Conservation (phyloP, 2,329 filamentous ascomycete species). For the Paracamarosporium sp. region DNA sequence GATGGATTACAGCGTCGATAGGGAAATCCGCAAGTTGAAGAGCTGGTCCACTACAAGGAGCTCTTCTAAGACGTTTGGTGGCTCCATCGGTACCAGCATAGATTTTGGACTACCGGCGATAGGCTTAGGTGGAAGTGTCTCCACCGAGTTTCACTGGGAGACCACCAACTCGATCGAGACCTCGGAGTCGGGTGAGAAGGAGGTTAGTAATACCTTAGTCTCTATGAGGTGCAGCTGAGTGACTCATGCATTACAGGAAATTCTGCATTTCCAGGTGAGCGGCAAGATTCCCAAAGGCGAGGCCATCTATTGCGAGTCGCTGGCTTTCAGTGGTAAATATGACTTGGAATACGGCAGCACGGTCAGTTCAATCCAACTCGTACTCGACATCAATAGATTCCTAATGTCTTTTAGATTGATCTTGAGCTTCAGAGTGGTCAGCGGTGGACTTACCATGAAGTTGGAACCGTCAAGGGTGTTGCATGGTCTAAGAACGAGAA, state of each 20-base stretch:
- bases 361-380: background rate
- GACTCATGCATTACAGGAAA: background rate
- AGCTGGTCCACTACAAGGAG: slow-evolving; percentile 8
- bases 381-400: background rate
- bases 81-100: slow-evolving; percentile 5
- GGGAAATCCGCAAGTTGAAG: background rate
- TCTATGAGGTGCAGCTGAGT: background rate
- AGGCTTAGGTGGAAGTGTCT: slow-evolving; percentile 8
- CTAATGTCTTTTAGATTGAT: slow-evolving; percentile 3
- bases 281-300: slow-evolving; percentile 8
- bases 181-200: background rate
- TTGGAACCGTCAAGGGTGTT: slow-evolving; percentile 7
- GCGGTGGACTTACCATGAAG: slow-evolving; percentile 4
- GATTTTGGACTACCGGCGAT: slow-evolving; percentile 8
- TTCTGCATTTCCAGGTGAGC: background rate
- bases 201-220: background rate
- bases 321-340: slow-evolving; percentile 10
- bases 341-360: slow-evolving; percentile 9
- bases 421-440: slow-evolving; percentile 8
- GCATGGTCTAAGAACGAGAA: slow-evolving; percentile 10
- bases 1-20: background rate
- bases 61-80: slow-evolving; percentile 7
- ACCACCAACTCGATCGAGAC: background rate
- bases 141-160: slow-evolving; percentile 9
- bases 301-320: slow-evolving; percentile 8